phyloP scores from a whole-genome alignment of 257 asterid species.

The Scutellaria galericulata region DNA sequence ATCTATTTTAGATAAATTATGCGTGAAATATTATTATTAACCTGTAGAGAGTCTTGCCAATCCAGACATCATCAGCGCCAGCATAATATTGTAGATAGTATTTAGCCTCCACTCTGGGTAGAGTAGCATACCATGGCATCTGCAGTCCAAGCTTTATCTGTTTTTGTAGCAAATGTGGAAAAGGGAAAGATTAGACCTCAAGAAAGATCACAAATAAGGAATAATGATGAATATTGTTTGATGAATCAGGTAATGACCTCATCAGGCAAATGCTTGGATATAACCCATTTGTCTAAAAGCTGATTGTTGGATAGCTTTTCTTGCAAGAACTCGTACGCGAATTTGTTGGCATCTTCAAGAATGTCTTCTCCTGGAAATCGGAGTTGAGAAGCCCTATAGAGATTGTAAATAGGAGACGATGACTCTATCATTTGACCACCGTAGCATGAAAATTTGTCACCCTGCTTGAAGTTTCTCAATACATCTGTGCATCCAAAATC shows the following conservation, averaged over 20 bases:
- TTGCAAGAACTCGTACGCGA: conserved; percentile 37
- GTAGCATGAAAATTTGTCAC: conserved; percentile 42
- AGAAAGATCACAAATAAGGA: too few species aligned
- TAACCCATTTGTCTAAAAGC: conserved; percentile 53
- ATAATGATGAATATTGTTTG: not conserved
- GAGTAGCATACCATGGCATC: conserved; percentile 47
- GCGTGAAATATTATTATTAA: not conserved
- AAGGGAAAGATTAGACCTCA: too few species aligned
- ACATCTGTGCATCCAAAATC: conserved; percentile 39
- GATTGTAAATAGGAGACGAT: conserved; percentile 47
- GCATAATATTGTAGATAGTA: conserved; percentile 44
- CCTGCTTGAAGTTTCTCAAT: conserved; percentile 42
- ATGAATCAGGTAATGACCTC: conserved; percentile 40
- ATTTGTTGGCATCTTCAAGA: conserved; percentile 50
- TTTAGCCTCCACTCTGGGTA: conserved; percentile 47
- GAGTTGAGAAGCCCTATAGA: conserved; percentile 54
- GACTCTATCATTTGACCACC: conserved; percentile 46
- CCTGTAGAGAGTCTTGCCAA: conserved; percentile 47
- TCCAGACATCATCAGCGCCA: conserved; percentile 45
- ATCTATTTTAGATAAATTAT: not conserved
- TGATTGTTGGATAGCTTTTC: conserved; percentile 24
- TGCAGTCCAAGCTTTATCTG: conserved; percentile 38
- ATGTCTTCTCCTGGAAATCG: conserved; percentile 53
- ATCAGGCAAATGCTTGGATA: conserved; percentile 46
- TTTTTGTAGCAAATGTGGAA: not conserved